Conservation (phyloP, 192 early-diverging fungal species). For the Dissophora ornata region DNA sequence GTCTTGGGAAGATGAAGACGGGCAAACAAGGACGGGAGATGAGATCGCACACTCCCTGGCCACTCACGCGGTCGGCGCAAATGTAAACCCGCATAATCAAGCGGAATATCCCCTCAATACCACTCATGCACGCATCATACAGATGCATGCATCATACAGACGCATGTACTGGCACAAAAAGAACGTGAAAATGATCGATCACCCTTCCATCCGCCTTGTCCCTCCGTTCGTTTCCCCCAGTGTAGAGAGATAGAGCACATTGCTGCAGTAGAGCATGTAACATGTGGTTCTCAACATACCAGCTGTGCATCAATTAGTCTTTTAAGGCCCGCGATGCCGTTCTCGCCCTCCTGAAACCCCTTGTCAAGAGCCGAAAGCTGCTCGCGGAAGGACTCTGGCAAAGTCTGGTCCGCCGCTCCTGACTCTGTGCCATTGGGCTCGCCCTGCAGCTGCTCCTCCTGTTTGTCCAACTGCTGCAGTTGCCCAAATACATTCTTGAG, state of each 20-base stretch:
- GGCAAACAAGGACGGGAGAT: background rate
- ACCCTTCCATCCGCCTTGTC: no score
- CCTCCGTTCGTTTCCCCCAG: no score
- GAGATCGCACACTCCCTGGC: background rate
- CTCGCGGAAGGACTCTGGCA: conserved; percentile 44
- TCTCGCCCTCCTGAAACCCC: conserved; percentile 48
- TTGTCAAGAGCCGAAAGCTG: conserved; percentile 35
- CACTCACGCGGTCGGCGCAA: no score
- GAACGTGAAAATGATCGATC: no score
- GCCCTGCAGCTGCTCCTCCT: conserved; percentile 1
- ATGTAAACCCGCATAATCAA: no score
- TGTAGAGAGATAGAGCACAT: no score
- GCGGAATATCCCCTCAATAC: no score
- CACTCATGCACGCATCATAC: no score
- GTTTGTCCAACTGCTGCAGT: conserved; percentile 19
- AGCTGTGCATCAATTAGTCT: conserved; percentile 45
- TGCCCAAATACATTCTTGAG: conserved; percentile 48
- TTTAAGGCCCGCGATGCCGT: conserved; percentile 36
- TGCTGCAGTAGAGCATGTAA: background rate
- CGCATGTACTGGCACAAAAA: background rate
- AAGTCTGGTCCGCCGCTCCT: conserved; percentile 4
- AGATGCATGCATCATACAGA: conserved; percentile 1
- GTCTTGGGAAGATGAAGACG: background rate
- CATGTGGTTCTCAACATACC: conserved; percentile 18
- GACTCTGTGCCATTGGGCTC: background rate